These are phyloP conservation scores for Scenedesmus sp. DNA, from an alignment of 163 green algal species.

Conservation along the genomic window DNA sequence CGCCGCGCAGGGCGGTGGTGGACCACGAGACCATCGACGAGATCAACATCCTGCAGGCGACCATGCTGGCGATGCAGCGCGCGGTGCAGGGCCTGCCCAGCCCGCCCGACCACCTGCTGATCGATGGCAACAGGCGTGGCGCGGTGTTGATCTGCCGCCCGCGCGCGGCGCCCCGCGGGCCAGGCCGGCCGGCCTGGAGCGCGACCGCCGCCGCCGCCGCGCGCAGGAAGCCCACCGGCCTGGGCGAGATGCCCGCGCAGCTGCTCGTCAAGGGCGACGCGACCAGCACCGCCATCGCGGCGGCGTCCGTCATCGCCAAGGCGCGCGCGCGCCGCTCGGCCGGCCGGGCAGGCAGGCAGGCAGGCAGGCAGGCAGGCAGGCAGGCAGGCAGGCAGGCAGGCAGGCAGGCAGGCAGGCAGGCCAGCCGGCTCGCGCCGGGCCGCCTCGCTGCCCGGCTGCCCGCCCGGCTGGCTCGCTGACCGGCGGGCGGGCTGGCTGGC, in stretches of 20 bases:
- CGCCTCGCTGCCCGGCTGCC: not conserved
- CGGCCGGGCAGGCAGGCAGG: no score
- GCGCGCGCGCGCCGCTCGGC: no score
- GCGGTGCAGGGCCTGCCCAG: slow-evolving; percentile 56
- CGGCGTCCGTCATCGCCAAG: slow-evolving; percentile 87
- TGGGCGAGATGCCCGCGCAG: slow-evolving; percentile 60
- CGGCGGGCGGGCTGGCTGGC: no score
- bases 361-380: no score
- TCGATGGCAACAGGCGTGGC: slow-evolving; percentile 79
- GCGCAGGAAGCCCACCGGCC: not conserved
- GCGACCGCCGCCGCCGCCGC: not conserved
- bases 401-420: not conserved
- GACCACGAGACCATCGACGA: slow-evolving; percentile 79
- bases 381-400: no score
- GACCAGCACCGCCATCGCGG: slow-evolving; percentile 81
- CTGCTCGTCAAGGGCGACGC: slow-evolving; percentile 85
- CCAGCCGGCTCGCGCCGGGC: no score
- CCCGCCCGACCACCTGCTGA: slow-evolving; percentile 73
- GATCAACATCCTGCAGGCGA: slow-evolving; percentile 95
- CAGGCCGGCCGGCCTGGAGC: no score
- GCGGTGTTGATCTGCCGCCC: not conserved
- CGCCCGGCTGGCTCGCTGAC: not conserved
- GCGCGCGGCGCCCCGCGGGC: not conserved
- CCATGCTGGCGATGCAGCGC: slow-evolving; percentile 84
- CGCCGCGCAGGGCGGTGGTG: slow-evolving; percentile 55